These are phyloP conservation scores for Pachyrhizus erosus DNA, from an alignment of 306 rosid genomes.

Conservation along the genomic window DNA sequence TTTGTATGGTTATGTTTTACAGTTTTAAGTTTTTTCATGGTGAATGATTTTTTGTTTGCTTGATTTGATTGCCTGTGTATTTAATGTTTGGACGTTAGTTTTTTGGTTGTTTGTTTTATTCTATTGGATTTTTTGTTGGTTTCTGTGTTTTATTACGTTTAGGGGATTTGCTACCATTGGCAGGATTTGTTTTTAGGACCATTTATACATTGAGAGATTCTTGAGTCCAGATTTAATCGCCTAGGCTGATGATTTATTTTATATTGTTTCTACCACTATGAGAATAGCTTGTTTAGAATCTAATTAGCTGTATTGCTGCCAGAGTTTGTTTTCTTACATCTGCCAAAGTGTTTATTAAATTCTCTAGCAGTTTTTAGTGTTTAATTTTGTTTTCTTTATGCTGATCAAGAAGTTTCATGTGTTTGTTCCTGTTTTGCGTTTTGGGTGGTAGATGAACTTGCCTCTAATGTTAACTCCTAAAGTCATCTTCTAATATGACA, in stretches of 20 bases:
- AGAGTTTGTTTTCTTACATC: not conserved
- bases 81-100: not conserved
- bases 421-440: not conserved
- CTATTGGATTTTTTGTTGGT: not conserved
- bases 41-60: not conserved
- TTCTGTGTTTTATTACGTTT: not conserved
- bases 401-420: not conserved
- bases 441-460: not conserved
- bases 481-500: not conserved
- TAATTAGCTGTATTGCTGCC: not conserved
- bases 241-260: not conserved
- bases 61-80: constrained; percentile 15
- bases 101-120: not conserved
- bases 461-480: not conserved
- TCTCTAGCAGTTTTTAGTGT: not conserved
- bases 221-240: not conserved
- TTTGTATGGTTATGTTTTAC: not conserved
- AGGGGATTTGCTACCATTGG: not conserved
- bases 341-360: not conserved
- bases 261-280: not conserved
- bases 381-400: not conserved
- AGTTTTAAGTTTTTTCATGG: not conserved
- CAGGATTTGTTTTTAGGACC: constrained; percentile 3
- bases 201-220: constrained; percentile 9
- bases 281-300: constrained; percentile 1